phyloP scores from a whole-genome alignment of 345 rosid genomes.

The Acer yangbiense region DNA sequence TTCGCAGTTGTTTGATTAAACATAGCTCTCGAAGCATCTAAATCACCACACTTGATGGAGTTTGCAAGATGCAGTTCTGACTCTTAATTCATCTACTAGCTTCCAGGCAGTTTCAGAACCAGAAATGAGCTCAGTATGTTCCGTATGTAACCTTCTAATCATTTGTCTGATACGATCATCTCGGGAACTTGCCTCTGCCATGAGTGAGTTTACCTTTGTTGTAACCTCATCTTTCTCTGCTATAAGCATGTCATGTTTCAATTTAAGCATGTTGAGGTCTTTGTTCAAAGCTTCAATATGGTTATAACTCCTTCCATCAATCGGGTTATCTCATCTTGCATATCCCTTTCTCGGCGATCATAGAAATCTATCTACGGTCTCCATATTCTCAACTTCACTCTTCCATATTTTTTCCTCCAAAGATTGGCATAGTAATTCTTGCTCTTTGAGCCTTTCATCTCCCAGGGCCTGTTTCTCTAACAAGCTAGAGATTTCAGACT shows the following conservation, averaged over 20 bases:
- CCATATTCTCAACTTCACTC: conserved; percentile 39
- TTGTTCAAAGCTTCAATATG: conserved; percentile 50
- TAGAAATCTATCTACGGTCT: conserved; percentile 23
- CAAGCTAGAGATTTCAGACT: conserved; percentile 42
- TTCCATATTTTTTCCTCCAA: no score
- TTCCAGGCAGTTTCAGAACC: conserved; percentile 36
- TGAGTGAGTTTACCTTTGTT: conserved; percentile 41
- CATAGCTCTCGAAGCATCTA: no score
- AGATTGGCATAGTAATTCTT: no score
- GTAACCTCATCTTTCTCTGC: conserved; percentile 55
- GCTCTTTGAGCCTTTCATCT: conserved; percentile 47
- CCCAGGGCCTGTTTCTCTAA: conserved; percentile 40
- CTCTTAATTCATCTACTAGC: conserved; percentile 38
- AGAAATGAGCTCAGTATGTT: conserved; percentile 35
- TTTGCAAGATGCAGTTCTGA: no score
- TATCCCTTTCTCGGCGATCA: conserved; percentile 28
- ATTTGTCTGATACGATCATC: conserved; percentile 43
- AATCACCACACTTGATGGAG: no score
- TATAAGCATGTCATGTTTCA: conserved; percentile 45
- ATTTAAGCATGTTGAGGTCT: conserved; percentile 38
- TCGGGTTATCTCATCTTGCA: conserved; percentile 36
- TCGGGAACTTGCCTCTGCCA: conserved; percentile 46
- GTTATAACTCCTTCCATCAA: conserved; percentile 40
- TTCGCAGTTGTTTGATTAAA: no score
- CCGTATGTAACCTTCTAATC: conserved; percentile 37